These are phyloP conservation scores for Diaporthe helianthi DNA, from an alignment of 2,329 filamentous ascomycete species.

Conservation along the genomic window DNA sequence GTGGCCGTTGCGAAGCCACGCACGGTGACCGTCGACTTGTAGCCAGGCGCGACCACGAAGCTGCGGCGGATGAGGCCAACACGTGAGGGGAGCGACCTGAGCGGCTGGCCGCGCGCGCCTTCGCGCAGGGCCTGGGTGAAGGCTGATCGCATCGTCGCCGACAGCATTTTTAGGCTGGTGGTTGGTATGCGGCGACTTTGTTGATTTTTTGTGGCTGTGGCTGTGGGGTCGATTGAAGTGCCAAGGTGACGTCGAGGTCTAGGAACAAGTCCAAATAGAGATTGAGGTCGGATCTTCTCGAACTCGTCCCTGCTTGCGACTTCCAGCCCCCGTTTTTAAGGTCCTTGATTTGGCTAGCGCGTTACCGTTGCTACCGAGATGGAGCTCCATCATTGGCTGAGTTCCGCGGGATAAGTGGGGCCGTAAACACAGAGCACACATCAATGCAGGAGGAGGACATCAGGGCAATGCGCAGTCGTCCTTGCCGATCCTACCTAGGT, in stretches of 20 bases:
- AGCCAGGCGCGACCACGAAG: conserved; percentile 32
- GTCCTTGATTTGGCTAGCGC: conserved; percentile 23
- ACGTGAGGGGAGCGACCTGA: conserved; percentile 31
- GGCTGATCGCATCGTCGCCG: conserved; percentile 24
- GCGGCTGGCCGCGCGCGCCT: conserved; percentile 16
- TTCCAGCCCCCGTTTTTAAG: conserved; percentile 24
- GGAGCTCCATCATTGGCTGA: conserved; percentile 10
- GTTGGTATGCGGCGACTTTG: not conserved
- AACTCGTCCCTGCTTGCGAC: not conserved
- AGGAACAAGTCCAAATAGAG: conserved; percentile 6
- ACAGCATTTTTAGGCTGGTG: conserved; percentile 28
- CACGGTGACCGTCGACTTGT: conserved; percentile 27
- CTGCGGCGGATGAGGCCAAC: conserved; percentile 24
- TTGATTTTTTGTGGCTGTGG: not conserved
- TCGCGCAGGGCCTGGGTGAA: conserved; percentile 30
- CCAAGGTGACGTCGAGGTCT: conserved; percentile 18
- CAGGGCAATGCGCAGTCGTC: not conserved
- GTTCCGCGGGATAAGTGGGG: not conserved
- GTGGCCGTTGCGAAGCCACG: conserved; percentile 37
- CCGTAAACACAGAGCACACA: not conserved
- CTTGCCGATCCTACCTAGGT: not conserved
- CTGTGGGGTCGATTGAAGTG: conserved; percentile 12
- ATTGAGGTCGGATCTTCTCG: conserved; percentile 12
- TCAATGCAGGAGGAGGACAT: too few species aligned
- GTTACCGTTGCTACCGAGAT: not conserved